Conservation (phyloP, 495 filamentous ascomycete species). For the Neurospora tetrasperma region DNA sequence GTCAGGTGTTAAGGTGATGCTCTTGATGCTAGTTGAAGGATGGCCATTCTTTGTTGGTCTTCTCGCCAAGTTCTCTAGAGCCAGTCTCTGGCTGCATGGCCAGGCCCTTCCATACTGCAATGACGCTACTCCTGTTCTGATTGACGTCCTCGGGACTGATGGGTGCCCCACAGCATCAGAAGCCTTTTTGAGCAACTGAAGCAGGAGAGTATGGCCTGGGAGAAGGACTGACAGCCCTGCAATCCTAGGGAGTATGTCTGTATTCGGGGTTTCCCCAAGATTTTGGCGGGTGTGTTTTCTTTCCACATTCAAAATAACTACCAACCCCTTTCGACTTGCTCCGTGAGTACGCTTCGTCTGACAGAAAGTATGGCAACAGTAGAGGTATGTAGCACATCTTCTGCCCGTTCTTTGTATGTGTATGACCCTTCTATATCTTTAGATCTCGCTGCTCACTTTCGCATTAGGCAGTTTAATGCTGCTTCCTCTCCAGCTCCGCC, state of each 20-base stretch:
- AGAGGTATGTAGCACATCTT: not conserved
- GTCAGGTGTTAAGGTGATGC: not conserved
- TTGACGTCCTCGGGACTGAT: not conserved
- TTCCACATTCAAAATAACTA: not conserved
- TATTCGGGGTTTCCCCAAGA: not conserved
- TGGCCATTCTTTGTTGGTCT: not conserved
- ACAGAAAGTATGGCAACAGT: not conserved
- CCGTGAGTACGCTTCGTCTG: not conserved
- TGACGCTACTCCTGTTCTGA: not conserved
- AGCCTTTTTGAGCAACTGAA: not conserved
- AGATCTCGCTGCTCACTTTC: not conserved
- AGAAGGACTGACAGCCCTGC: not conserved
- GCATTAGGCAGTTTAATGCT: not conserved
- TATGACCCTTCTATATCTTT: not conserved
- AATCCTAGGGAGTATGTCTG: not conserved
- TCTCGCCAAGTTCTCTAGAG: not conserved
- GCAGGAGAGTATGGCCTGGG: not conserved
- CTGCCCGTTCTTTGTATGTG: not conserved
- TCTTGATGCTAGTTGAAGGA: not conserved
- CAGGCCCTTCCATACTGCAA: not conserved
- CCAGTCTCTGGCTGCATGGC: not conserved
- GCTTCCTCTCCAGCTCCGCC: slow-evolving; percentile 12
- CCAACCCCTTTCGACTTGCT: not conserved
- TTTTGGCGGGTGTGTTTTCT: no score
- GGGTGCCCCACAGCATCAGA: not conserved